These are phyloP conservation scores for Starmerella scarabaei DNA, from an alignment of 805 yeast genomes.

Conservation along the genomic window DNA sequence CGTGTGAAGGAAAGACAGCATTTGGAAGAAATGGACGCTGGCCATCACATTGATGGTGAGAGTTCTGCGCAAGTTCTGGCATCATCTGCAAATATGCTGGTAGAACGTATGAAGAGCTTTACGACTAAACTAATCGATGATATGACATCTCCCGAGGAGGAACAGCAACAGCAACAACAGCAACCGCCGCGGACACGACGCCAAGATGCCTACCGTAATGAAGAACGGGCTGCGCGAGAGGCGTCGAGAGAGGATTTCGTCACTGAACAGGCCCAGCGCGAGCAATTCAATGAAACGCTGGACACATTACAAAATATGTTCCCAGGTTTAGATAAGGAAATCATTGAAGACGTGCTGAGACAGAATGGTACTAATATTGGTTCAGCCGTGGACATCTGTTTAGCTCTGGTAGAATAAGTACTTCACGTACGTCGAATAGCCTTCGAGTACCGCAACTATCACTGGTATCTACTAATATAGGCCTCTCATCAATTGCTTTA, in stretches of 20 bases:
- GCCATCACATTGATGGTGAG: constrained; percentile 8
- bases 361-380: constrained; percentile 59
- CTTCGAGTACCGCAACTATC: too few species aligned
- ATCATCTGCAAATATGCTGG: constrained; percentile 38
- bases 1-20: constrained; percentile 22
- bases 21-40: neutral
- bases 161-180: neutral
- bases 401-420: constrained; percentile 24
- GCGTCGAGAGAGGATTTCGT: constrained; percentile 30
- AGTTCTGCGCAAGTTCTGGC: constrained; percentile 26
- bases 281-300: constrained; percentile 35
- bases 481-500: neutral
- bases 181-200: neutral
- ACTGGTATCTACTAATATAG: too few species aligned
- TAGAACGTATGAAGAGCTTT: constrained; percentile 36
- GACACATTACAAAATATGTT: constrained; percentile 53
- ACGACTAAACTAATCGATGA: constrained; percentile 27
- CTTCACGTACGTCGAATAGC: too few species aligned
- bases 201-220: constrained; percentile 17
- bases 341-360: constrained; percentile 55
- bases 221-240: constrained; percentile 27
- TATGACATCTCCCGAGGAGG: constrained; percentile 4
- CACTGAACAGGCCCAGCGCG: constrained; percentile 30
- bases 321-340: constrained; percentile 54
- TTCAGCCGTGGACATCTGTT: constrained; percentile 55